Conservation (phyloP, 2,329 filamentous ascomycete species). For the Epichloe brachyelytri region DNA sequence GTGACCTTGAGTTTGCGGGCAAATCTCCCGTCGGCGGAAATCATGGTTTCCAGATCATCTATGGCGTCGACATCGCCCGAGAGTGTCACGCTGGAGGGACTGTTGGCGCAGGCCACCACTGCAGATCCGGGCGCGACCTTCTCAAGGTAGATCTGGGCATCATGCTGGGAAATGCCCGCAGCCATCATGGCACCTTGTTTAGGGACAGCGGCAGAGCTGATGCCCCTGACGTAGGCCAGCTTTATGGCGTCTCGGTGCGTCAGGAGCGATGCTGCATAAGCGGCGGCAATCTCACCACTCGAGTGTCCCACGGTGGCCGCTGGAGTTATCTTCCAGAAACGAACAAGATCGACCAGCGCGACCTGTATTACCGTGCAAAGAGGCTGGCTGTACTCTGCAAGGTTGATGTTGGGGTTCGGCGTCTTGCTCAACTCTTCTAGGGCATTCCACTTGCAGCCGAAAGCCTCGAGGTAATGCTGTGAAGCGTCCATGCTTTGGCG, state of each 20-base stretch:
- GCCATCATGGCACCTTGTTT: slow-evolving; percentile 11
- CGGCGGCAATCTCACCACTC: slow-evolving; percentile 21
- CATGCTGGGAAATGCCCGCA: slow-evolving; percentile 1
- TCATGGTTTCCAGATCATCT: no score
- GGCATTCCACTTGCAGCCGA: not conserved
- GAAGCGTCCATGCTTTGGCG: not conserved
- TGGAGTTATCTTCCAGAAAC: slow-evolving; percentile 13
- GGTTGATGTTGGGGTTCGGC: not conserved
- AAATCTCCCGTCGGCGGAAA: slow-evolving; percentile 9
- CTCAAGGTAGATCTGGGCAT: slow-evolving; percentile 2
- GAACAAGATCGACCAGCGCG: slow-evolving; percentile 19
- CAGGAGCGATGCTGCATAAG: slow-evolving; percentile 15
- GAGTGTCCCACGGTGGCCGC: slow-evolving; percentile 18
- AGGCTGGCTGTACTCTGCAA: slow-evolving; percentile 15
- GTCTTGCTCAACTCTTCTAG: not conserved
- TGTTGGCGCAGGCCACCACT: slow-evolving; percentile 13
- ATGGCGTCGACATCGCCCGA: no score
- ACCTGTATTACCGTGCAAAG: slow-evolving; percentile 25
- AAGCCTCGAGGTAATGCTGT: not conserved
- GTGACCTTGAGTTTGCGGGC: slow-evolving; percentile 13
- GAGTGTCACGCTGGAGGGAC: slow-evolving; percentile 15
- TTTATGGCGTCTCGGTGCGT: slow-evolving; percentile 9
- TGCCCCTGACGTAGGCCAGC: slow-evolving; percentile 8
- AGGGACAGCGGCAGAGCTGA: slow-evolving; percentile 2
- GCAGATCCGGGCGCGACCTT: slow-evolving; percentile 6